Percentiles rank a stretch among this genome's conserved stretches.
Evolutionary conservation across 2,329 filamentous ascomycete genomes (phyloP).

Genomic region (Grosmannia serpens): DNA sequence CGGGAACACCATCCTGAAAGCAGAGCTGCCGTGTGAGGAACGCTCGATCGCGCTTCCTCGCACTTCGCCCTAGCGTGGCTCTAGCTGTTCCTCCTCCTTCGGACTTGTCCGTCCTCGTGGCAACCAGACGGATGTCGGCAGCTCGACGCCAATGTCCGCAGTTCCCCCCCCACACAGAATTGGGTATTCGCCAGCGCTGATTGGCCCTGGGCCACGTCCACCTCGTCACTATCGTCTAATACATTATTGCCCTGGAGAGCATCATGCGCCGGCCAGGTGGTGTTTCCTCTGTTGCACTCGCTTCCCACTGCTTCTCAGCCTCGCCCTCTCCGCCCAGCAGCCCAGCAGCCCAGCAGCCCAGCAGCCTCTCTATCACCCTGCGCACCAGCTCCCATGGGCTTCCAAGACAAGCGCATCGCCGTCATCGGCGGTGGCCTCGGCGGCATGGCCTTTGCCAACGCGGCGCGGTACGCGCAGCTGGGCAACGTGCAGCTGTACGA

Average conservation of each 20-base stretch:
- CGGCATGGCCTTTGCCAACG: slow-evolving; percentile 23
- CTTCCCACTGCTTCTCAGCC: no score
- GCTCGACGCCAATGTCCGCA: not conserved
- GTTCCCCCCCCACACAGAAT: not conserved
- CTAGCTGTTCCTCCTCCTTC: not conserved
- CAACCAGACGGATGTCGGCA: not conserved
- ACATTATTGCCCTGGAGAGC: not conserved
- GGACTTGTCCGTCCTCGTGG: not conserved
- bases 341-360: no score
- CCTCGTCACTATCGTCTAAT: not conserved
- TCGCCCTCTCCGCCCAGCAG: no score
- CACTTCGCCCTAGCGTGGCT: no score
- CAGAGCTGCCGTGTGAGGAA: no score
- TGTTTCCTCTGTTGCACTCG: not conserved
- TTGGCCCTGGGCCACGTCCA: not conserved
- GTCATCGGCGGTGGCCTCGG: slow-evolving; percentile 28
- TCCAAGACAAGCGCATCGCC: slow-evolving; percentile 16
- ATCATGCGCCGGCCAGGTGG: no score
- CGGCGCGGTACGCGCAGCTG: slow-evolving; percentile 21
- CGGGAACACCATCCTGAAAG: no score
- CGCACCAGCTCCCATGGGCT: slow-evolving; percentile 3
- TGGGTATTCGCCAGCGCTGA: not conserved
- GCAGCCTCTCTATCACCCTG: not conserved
- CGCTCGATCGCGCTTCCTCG: no score
- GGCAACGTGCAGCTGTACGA: slow-evolving; percentile 22